Evolutionary conservation across 2,329 filamentous ascomycete species (phyloP).

Genomic region (Hymenotorrendiella dingleyae): DNA sequence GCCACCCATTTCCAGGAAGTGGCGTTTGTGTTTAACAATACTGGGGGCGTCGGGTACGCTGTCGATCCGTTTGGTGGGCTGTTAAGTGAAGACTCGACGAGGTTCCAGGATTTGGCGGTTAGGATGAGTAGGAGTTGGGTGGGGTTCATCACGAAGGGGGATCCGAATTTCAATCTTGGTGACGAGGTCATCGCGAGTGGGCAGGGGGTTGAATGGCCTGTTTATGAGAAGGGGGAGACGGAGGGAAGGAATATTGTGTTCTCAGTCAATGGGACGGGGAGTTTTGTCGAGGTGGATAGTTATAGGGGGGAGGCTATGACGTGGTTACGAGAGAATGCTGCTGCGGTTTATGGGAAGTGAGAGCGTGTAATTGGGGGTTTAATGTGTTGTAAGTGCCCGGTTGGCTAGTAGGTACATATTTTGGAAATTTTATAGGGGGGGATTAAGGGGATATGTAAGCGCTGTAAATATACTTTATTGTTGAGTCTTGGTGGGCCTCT

Average conservation of each 20-base stretch:
- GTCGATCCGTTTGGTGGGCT: conserved; percentile 32
- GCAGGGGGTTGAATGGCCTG: neutral
- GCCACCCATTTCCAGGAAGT: conserved; percentile 43
- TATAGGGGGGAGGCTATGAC: conserved; percentile 39
- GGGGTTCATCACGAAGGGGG: conserved; percentile 6
- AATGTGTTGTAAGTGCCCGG: too few relatives aligned
- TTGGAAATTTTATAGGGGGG: too few relatives aligned
- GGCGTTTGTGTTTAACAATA: conserved; percentile 49
- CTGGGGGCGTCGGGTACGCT: conserved; percentile 39
- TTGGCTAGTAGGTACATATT: too few relatives aligned
- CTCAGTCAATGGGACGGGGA: conserved; percentile 38
- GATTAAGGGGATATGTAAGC: too few relatives aligned
- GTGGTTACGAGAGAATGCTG: conserved; percentile 18
- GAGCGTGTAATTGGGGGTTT: too few relatives aligned
- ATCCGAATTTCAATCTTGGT: conserved; percentile 8
- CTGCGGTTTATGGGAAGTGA: conserved; percentile 10
- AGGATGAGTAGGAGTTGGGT: conserved; percentile 15
- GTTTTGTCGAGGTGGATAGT: conserved; percentile 39
- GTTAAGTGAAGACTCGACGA: neutral
- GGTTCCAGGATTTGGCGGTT: conserved; percentile 6
- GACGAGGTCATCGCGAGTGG: conserved; percentile 17
- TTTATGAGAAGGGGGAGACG: conserved; percentile 23
- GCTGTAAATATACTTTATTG: too few relatives aligned
- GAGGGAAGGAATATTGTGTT: conserved; percentile 40
- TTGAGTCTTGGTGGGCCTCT: too few relatives aligned